Evolutionary conservation across 345 rosid species (phyloP), one percentile per base, ranked within the genome.

Genomic region (Jatropha curcas): DNA sequence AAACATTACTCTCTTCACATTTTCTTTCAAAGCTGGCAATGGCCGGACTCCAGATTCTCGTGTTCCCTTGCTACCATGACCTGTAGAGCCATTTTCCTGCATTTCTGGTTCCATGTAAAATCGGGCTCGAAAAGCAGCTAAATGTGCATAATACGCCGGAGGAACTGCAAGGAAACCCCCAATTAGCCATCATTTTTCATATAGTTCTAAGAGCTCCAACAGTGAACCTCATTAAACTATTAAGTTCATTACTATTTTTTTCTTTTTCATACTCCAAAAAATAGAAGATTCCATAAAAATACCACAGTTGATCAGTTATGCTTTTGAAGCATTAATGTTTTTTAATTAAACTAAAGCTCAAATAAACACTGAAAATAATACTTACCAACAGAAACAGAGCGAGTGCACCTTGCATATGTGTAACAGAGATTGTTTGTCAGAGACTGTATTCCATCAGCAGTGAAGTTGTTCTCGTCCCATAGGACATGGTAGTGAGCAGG

Each of bases 401-500:
- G 84, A 0, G 99, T 95, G 86, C 99, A 95, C 79, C 99, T 88
- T 5, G 99, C 99, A 16, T 95, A 95, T 7, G 99, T 95, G 75
- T 95, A 95, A 68, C 99, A 95, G 27, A 95, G 96, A 75, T 93
- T 95, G 84, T 95, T 95, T 5, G 99, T 95, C 71, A 93, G 75
- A 27, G 99, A 95, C 62, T 95, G 99, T 67, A 95, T 95, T 61
- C 97, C 98, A 75, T 95, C 99, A 0, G 98, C 92, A 6, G 99
- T 95, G 74, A 96, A 96, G 76, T 90, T 96, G 82, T 96, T 96
- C 82, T 96, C 98, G 33, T 96, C 99, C 99, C 99, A 96, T 24
- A 96, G 82, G 66, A 96, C 99, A 82, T 96, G 99, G 79, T 96
- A 96, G 80, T 96, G 99, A 30, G 99, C 99, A 17, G 99, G 99